Percentiles rank a stretch among this genome's conserved stretches.
Evolutionary conservation across 495 filamentous ascomycete genomes (phyloP).

Genomic region (Apodospora peruviana): DNA sequence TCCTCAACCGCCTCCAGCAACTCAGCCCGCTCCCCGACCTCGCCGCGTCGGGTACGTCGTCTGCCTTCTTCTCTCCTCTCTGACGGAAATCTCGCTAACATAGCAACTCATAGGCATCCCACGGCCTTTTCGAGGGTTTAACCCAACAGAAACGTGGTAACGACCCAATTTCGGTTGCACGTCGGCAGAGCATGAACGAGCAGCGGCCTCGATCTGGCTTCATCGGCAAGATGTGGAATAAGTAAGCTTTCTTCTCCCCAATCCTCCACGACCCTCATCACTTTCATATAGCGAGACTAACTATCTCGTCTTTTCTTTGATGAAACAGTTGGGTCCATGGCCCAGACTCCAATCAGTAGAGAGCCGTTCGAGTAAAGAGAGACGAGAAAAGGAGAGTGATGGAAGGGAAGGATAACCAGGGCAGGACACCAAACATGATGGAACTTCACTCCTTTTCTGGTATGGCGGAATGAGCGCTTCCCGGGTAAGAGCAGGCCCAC

Average conservation of each 20-base stretch:
- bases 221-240: constrained; percentile 43
- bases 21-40: constrained; percentile 1
- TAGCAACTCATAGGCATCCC: constrained; percentile 22
- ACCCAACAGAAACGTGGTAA: constrained; percentile 35
- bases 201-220: constrained; percentile 37
- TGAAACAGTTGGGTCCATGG: constrained; percentile 18
- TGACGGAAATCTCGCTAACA: background rate
- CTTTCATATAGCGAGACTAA: background rate
- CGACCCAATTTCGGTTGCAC: constrained; percentile 31
- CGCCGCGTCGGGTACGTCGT: constrained; percentile 13
- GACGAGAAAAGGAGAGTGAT: no score
- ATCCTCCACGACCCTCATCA: background rate
- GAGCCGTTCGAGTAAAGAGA: no score
- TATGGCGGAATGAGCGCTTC: no score
- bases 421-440: no score
- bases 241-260: constrained; percentile 18
- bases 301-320: background rate
- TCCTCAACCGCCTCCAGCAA: constrained; percentile 15
- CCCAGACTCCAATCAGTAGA: constrained; percentile 4
- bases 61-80: background rate
- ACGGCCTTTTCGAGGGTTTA: constrained; percentile 36
- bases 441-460: no score
- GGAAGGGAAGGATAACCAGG: no score
- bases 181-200: constrained; percentile 40
- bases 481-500: no score